Conservation (phyloP, 2,329 filamentous ascomycete species). For the Apiospora saccharicola region DNA sequence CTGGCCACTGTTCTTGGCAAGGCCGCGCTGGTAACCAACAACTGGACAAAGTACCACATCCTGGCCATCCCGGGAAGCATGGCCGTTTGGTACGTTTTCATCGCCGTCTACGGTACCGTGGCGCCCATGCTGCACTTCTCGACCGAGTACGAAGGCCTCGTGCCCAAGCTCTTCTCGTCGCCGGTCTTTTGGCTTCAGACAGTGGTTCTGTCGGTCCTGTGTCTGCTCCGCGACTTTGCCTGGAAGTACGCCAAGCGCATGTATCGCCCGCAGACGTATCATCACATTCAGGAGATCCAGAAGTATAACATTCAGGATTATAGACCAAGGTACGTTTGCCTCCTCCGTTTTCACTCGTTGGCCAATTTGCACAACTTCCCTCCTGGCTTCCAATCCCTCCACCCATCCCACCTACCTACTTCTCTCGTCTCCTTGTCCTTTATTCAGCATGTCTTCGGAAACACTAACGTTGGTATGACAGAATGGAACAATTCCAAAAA, state of each 20-base stretch:
- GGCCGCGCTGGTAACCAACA: constrained; percentile 91
- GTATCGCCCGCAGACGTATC: constrained; percentile 95
- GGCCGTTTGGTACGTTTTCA: constrained; percentile 88
- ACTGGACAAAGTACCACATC: constrained; percentile 98
- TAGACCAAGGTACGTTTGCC: constrained; percentile 76
- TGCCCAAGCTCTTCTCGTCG: constrained; percentile 80
- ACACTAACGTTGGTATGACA: constrained; percentile 45
- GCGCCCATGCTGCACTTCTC: constrained; percentile 85
- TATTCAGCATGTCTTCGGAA: background rate
- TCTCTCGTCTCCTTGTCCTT: background rate
- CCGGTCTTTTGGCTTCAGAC: constrained; percentile 92
- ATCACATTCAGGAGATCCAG: constrained; percentile 99
- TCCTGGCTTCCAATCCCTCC: background rate
- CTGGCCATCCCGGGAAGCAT: constrained; percentile 95
- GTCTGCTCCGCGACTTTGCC: constrained; percentile 85
- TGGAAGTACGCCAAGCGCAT: constrained; percentile 99
- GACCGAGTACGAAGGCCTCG: constrained; percentile 82
- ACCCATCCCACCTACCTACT: background rate
- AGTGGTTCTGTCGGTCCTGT: constrained; percentile 80
- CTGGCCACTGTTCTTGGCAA: constrained; percentile 93
- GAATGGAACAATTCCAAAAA: constrained; percentile 99
- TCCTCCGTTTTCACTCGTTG: constrained; percentile 1
- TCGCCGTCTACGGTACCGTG: constrained; percentile 85
- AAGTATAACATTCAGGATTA: constrained; percentile 99
- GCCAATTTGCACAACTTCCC: background rate